phyloP scores from a whole-genome alignment of 1,284 basidiomycete genomes.

The Ceratobasidium theobromae region DNA sequence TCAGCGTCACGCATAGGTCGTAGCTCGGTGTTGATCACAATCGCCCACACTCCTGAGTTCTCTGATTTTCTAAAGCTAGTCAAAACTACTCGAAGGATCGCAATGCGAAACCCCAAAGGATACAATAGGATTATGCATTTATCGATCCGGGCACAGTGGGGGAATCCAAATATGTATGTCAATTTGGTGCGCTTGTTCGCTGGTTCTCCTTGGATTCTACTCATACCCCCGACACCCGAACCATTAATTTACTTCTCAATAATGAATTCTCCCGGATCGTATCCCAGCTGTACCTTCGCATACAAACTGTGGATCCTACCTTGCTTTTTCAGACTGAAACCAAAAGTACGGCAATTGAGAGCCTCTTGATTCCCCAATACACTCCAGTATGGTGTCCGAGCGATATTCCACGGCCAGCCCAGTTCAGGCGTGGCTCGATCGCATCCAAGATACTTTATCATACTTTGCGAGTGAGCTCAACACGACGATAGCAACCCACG shows the following conservation, averaged over 20 bases:
- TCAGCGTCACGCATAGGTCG: background rate
- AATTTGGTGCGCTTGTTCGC: slow-evolving; percentile 18
- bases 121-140: background rate
- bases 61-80: background rate
- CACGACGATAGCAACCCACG: too few relatives aligned
- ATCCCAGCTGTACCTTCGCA: background rate
- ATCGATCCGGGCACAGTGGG: background rate
- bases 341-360: background rate
- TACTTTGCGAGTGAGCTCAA: too few relatives aligned
- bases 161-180: slow-evolving; percentile 12
- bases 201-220: background rate
- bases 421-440: background rate
- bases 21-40: slow-evolving; percentile 6
- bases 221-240: background rate
- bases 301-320: background rate
- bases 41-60: background rate
- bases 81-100: background rate
- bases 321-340: background rate
- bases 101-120: background rate
- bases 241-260: background rate
- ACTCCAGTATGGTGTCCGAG: slow-evolving; percentile 20
- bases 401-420: background rate
- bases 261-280: background rate
- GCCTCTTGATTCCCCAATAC: background rate
- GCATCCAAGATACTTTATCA: background rate